These are phyloP conservation scores for Cucurbitaria berberidis DNA, from an alignment of 2,329 filamentous ascomycete species.

Conservation along the genomic window DNA sequence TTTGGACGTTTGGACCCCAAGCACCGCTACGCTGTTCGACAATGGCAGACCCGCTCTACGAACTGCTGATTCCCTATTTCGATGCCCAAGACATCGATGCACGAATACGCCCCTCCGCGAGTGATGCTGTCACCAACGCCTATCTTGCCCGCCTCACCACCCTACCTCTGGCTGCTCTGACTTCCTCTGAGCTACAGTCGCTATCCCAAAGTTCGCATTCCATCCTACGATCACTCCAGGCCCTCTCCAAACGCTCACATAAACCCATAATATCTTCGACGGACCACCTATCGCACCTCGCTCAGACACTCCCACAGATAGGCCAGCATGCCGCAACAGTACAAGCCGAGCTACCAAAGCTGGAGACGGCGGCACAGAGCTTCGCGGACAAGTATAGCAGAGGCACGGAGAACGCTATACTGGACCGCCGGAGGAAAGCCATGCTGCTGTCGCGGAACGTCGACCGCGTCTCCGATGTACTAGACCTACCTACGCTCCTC, in stretches of 20 bases:
- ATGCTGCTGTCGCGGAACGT: slow-evolving; percentile 85
- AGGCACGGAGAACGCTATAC: slow-evolving; percentile 66
- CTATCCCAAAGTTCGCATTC: slow-evolving; percentile 84
- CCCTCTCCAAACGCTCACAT: slow-evolving; percentile 87
- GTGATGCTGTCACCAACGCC: slow-evolving; percentile 63
- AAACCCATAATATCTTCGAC: slow-evolving; percentile 82
- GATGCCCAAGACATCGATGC: slow-evolving; percentile 51
- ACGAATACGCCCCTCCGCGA: slow-evolving; percentile 48
- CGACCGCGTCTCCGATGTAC: slow-evolving; percentile 85
- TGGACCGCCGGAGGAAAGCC: slow-evolving; percentile 77
- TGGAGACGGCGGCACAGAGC: slow-evolving; percentile 77
- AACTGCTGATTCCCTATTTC: slow-evolving; percentile 71
- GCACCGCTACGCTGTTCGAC: neutral
- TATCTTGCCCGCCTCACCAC: slow-evolving; percentile 82
- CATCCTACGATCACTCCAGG: slow-evolving; percentile 80
- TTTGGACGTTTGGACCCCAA: no score
- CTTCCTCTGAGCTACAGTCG: slow-evolving; percentile 75
- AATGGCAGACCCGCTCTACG: slow-evolving; percentile 70
- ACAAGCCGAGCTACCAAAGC: slow-evolving; percentile 72
- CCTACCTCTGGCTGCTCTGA: slow-evolving; percentile 74
- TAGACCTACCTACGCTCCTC: slow-evolving; percentile 86
- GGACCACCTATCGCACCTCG: slow-evolving; percentile 75
- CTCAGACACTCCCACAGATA: slow-evolving; percentile 73
- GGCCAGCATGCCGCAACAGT: slow-evolving; percentile 70
- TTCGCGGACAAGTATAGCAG: slow-evolving; percentile 88